Evolutionary conservation across 2,329 filamentous ascomycete genomes (phyloP).

Genomic region (Xylaria arbuscula): DNA sequence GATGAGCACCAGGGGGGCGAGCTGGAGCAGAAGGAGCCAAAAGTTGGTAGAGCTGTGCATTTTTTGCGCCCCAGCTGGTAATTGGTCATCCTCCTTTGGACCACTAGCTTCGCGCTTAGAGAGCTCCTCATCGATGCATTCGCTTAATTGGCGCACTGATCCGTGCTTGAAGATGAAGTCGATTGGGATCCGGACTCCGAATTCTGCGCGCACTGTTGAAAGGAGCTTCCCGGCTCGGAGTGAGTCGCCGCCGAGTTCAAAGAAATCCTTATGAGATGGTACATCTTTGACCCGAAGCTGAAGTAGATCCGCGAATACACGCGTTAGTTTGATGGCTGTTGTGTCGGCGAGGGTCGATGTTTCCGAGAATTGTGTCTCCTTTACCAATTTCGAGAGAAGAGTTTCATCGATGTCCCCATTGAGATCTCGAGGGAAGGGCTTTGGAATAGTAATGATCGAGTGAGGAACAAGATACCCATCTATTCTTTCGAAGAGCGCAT

Average conservation of each 20-base stretch:
- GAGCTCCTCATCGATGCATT: constrained; percentile 52
- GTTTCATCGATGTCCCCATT: constrained; percentile 51
- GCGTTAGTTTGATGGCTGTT: constrained; percentile 54
- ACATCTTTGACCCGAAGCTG: constrained; percentile 54
- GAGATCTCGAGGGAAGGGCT: constrained; percentile 51
- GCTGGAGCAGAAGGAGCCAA: constrained; percentile 61
- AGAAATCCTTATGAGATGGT: constrained; percentile 58
- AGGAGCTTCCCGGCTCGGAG: constrained; percentile 64
- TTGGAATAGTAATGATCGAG: constrained; percentile 50
- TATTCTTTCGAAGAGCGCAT: constrained; percentile 38
- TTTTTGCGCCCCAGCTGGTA: constrained; percentile 44
- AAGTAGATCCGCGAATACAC: constrained; percentile 60
- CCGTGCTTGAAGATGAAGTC: constrained; percentile 63
- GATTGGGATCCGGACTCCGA: constrained; percentile 61
- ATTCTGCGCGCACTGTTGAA: constrained; percentile 61
- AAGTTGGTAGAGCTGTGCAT: constrained; percentile 62
- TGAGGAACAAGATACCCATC: constrained; percentile 54
- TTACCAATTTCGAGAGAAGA: constrained; percentile 51
- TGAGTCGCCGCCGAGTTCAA: constrained; percentile 63
- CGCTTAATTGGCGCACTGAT: constrained; percentile 55
- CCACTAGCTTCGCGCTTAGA: constrained; percentile 19
- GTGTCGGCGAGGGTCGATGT: constrained; percentile 22
- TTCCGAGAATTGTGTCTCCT: constrained; percentile 39
- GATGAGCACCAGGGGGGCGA: constrained; percentile 61
- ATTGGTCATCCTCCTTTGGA: constrained; percentile 23